phyloP scores from a whole-genome alignment of 176 grass and related monocot species.

The Rhynchospora tenuis region DNA sequence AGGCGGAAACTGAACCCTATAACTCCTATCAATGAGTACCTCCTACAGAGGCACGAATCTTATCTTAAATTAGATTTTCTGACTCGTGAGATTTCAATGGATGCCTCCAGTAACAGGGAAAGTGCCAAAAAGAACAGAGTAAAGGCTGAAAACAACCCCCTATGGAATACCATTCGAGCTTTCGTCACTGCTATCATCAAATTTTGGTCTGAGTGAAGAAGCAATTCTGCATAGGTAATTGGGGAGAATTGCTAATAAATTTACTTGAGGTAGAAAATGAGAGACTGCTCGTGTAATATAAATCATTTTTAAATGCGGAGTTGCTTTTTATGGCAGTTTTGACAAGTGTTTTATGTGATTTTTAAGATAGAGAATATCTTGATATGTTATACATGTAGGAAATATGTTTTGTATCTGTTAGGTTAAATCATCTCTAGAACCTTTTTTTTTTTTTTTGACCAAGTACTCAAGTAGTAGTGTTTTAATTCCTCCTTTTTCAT shows the following conservation, averaged over 20 bases:
- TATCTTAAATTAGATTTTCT: slow-evolving; percentile 29
- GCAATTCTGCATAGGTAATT: not conserved
- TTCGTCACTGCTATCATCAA: slow-evolving; percentile 12
- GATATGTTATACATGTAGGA: not conserved
- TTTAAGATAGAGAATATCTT: not conserved
- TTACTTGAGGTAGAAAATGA: not conserved
- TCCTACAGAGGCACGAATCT: slow-evolving; percentile 24
- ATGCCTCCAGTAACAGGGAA: slow-evolving; percentile 28
- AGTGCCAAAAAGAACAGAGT: slow-evolving; percentile 13
- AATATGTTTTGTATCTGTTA: not conserved
- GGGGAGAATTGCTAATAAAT: not conserved
- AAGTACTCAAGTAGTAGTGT: no score
- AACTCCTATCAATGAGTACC: slow-evolving; percentile 27
- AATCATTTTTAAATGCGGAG: not conserved
- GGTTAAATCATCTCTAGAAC: not conserved
- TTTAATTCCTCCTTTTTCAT: not conserved
- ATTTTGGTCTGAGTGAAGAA: slow-evolving; percentile 26
- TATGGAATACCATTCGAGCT: slow-evolving; percentile 16
- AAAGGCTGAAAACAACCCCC: slow-evolving; percentile 7
- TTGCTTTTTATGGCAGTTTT: not conserved
- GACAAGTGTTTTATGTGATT: not conserved
- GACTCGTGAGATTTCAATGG: slow-evolving; percentile 29
- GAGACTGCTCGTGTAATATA: not conserved
- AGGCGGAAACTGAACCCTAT: slow-evolving; percentile 9
- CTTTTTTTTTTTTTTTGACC: not conserved